Conservation (phyloP, 129 eudicot genomes). For the Artemisia tridentata region DNA sequence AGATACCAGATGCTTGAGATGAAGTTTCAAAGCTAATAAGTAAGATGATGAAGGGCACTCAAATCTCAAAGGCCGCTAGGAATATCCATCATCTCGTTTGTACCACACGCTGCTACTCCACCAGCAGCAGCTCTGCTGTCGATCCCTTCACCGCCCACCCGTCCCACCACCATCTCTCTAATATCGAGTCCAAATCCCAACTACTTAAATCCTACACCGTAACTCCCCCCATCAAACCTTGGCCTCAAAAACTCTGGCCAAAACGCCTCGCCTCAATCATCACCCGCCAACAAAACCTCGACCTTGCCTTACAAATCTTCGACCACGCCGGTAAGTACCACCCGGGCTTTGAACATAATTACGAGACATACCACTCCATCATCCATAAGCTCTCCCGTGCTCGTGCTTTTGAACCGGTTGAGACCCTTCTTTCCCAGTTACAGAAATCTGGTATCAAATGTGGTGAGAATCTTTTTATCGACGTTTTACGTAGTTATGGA, state of each 20-base stretch:
- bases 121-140: slow-evolving; percentile 20
- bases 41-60: slow-evolving; percentile 53
- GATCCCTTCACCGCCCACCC: slow-evolving; percentile 44
- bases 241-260: slow-evolving; percentile 81
- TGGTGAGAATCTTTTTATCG: slow-evolving; percentile 66
- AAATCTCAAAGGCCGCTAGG: slow-evolving; percentile 44
- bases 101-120: slow-evolving; percentile 25
- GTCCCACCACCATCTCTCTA: slow-evolving; percentile 42
- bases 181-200: slow-evolving; percentile 50
- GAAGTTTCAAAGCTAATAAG: slow-evolving; percentile 46
- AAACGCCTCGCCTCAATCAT: too few relatives aligned
- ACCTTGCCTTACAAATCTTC: too few relatives aligned
- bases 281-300: too few relatives aligned
- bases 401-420: slow-evolving; percentile 51
- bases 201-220: slow-evolving; percentile 62
- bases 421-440: slow-evolving; percentile 50
- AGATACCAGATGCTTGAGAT: background rate
- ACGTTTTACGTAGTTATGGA: slow-evolving; percentile 64
- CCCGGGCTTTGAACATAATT: too few relatives aligned
- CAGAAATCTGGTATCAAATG: slow-evolving; percentile 45
- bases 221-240: slow-evolving; percentile 83
- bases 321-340: too few relatives aligned
- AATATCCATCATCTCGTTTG: slow-evolving; percentile 7
- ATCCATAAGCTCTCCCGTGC: too few relatives aligned
- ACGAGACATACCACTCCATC: too few relatives aligned